Evolutionary conservation across 108 stramenopile genomes (phyloP), one percentile per base, ranked within the genome.

Genomic region (Pseudonitzschia multistriata): DNA sequence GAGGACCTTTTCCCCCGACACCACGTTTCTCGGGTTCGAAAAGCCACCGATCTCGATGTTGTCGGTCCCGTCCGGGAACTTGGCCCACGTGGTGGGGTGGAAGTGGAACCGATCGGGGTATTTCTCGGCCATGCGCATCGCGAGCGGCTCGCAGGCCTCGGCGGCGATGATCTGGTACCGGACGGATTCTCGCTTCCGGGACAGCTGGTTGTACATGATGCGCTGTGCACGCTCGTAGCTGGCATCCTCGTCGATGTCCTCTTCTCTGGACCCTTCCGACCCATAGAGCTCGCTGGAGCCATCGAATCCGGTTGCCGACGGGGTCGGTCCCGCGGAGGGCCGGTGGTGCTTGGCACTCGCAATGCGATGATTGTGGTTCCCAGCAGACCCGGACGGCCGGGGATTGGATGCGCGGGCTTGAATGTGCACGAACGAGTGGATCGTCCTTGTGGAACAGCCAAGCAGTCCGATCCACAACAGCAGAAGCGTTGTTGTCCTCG

Each of bases 61-160:
- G 74, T 88, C 87, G 24, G 87, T 88, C 1, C 87, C 95, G 72
- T 96, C 95, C 21, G 92, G 90, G 64, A 93, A 96, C 67, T 96
- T 96, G 1, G 65, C 83, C 92, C 92, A 96, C 25, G 66, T 73
- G 0, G 89, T 93, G 19, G 74, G 68, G 74, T 92, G 90, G 72
- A 81, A 93, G 47, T 79, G 75, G 67, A 93, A 96, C 25, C 92
- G 79, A 29, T 85, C 88, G 7, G 91, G 90, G 57, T 84, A 72
- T 3, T 64, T 54, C 31, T 74, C 68, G 30, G 79, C 76, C 66
- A 85, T 77, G 15, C 75, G 49, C 5, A 33, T 52, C 2, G 81
- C 85, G 42, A 85, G 34, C 15, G 81, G 73, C 56, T 80, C 85
- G 0, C 45, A 45, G 14, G 68, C 81, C 55, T 85, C 76, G 17